Conservation (phyloP, 2,329 filamentous ascomycete species). For the Neofusicoccum sp. region DNA sequence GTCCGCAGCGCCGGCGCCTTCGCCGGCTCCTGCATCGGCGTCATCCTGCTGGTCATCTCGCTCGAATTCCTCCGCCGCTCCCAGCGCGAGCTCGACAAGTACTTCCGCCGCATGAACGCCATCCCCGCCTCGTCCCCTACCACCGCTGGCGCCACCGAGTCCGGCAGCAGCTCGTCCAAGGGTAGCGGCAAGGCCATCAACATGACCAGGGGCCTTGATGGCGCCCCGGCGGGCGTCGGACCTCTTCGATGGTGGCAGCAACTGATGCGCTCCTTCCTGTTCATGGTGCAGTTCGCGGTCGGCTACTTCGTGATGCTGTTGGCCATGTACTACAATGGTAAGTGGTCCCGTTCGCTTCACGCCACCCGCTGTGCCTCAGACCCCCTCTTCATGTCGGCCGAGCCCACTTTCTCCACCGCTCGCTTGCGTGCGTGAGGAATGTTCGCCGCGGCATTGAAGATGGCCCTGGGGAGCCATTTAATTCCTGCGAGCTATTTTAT, state of each 20-base stretch:
- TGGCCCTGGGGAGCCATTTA: no score
- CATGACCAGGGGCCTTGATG: conserved; percentile 11
- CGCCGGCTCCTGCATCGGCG: conserved; percentile 77
- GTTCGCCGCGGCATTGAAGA: no score
- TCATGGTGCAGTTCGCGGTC: conserved; percentile 71
- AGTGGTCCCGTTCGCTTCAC: neutral
- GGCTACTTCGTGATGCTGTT: conserved; percentile 80
- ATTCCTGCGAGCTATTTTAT: no score
- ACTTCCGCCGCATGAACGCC: conserved; percentile 53
- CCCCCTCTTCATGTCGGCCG: no score
- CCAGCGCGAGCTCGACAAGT: conserved; percentile 72
- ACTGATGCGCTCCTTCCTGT: conserved; percentile 64
- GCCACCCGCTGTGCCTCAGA: no score
- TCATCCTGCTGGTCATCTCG: conserved; percentile 70
- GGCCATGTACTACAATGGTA: conserved; percentile 64
- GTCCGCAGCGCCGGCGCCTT: conserved; percentile 73
- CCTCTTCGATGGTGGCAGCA: conserved; percentile 58
- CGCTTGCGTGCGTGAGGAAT: no score
- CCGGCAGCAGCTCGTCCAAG: neutral
- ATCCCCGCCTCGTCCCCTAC: neutral
- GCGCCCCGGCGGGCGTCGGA: conserved; percentile 58
- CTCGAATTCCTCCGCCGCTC: conserved; percentile 73
- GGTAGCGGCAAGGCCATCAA: neutral
- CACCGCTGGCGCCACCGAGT: neutral
- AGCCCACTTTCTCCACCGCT: no score